phyloP scores from a whole-genome alignment of 495 filamentous ascomycete species.

The Pyronema omphalodes region DNA sequence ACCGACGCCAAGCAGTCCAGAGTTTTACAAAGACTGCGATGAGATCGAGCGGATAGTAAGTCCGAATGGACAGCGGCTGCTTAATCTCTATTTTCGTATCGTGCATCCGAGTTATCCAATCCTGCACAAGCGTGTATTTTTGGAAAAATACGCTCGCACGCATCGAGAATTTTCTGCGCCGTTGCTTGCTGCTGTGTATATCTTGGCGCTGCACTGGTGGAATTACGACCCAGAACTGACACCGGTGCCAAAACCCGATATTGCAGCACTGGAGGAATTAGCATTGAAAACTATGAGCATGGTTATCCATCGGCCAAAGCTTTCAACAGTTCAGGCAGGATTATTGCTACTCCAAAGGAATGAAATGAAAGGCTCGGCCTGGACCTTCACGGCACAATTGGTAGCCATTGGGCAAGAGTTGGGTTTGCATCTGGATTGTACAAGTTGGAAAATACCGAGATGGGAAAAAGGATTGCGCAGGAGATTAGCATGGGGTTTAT shows the following conservation, averaged over 20 bases:
- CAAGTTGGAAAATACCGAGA: conserved; percentile 66
- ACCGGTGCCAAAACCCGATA: conserved; percentile 48
- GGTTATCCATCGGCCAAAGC: conserved; percentile 64
- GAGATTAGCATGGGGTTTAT: conserved; percentile 76
- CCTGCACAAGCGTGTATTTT: conserved; percentile 68
- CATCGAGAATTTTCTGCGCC: conserved; percentile 65
- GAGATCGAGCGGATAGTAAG: conserved; percentile 68
- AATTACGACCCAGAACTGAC: conserved; percentile 50
- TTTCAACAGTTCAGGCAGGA: conserved; percentile 88
- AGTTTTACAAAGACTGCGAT: conserved; percentile 46
- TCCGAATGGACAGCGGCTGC: conserved; percentile 59
- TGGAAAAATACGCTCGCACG: conserved; percentile 62
- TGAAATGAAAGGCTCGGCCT: conserved; percentile 43
- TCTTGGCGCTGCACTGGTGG: conserved; percentile 82
- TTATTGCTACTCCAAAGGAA: conserved; percentile 76
- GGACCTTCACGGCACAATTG: conserved; percentile 70
- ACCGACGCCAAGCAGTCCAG: conserved; percentile 35
- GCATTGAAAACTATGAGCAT: conserved; percentile 54
- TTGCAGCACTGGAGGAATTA: conserved; percentile 54
- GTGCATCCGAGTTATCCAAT: conserved; percentile 87
- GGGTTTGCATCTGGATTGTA: conserved; percentile 72
- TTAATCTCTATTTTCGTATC: conserved; percentile 72
- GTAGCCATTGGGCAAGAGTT: conserved; percentile 66
- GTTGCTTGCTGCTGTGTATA: conserved; percentile 73
- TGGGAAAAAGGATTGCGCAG: conserved; percentile 77